phyloP scores from a whole-genome alignment of 352 stramenopile species.

The Thalassiosira mediterranea region DNA sequence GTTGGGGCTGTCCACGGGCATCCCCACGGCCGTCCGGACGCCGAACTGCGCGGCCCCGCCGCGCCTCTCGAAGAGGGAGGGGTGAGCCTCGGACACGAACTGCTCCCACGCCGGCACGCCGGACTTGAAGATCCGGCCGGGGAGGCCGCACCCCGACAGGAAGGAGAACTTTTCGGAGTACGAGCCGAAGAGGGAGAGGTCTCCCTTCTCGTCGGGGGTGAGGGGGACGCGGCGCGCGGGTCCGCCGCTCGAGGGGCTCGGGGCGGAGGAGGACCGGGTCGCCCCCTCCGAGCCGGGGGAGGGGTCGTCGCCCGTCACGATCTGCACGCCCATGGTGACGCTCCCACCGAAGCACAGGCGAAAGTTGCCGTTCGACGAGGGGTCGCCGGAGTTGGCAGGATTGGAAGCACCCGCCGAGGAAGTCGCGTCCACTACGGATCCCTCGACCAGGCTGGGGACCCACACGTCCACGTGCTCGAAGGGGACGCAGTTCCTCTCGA shows the following conservation, averaged over 20 bases:
- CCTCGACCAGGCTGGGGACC: constrained; percentile 67
- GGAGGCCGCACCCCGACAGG: constrained; percentile 70
- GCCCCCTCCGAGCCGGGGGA: neutral
- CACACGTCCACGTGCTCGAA: constrained; percentile 76
- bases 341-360: constrained; percentile 68
- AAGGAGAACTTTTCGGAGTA: constrained; percentile 81
- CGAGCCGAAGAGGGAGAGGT: constrained; percentile 67
- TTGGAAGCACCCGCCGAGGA: too few relatives aligned
- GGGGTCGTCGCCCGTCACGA: constrained; percentile 31
- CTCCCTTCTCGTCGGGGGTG: constrained; percentile 46
- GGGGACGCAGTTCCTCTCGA: constrained; percentile 62
- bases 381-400: too few relatives aligned
- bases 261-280: neutral
- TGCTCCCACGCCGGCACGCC: constrained; percentile 51
- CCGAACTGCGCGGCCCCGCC: constrained; percentile 63
- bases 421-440: neutral
- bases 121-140: constrained; percentile 62
- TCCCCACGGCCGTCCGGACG: constrained; percentile 62
- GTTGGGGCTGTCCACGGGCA: constrained; percentile 52
- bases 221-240: constrained; percentile 14
- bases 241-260: neutral
- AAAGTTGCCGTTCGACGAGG: constrained; percentile 28
- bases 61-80: constrained; percentile 56
- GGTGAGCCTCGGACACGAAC: constrained; percentile 40
- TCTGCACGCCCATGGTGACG: constrained; percentile 50